Conservation (phyloP, 257 asterid species). For the Gentiana dahurica region DNA sequence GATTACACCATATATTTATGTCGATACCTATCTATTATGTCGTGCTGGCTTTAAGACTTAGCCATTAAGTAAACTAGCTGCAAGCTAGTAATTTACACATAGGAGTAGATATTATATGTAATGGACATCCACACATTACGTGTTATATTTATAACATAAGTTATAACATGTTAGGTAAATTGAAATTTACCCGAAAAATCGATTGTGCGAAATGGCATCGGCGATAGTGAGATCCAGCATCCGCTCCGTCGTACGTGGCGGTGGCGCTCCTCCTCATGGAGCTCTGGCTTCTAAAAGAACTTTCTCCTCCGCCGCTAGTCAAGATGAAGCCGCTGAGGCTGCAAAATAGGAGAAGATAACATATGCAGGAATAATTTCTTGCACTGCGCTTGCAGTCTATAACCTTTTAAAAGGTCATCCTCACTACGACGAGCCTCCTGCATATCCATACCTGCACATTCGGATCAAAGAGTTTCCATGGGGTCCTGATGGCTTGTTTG, state of each 20-base stretch:
- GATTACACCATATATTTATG: too few species aligned
- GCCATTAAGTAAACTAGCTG: too few species aligned
- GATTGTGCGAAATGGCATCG: slow-evolving; percentile 47
- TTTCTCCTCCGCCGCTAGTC: slow-evolving; percentile 50
- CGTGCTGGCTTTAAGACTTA: too few species aligned
- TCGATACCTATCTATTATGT: too few species aligned
- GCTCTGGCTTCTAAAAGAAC: slow-evolving; percentile 45
- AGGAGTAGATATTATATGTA: too few species aligned
- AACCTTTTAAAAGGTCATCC: slow-evolving; percentile 72
- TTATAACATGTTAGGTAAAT: too few species aligned
- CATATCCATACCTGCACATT: slow-evolving; percentile 60
- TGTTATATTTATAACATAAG: too few species aligned
- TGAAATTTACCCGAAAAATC: too few species aligned
- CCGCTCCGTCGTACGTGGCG: slow-evolving; percentile 69
- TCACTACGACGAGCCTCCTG: slow-evolving; percentile 66
- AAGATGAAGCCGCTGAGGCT: slow-evolving; percentile 93
- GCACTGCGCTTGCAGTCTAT: slow-evolving; percentile 35
- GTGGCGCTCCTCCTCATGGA: slow-evolving; percentile 30
- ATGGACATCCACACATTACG: too few species aligned
- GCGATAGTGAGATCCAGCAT: slow-evolving; percentile 74
- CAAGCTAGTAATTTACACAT: too few species aligned
- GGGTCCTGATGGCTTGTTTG: slow-evolving; percentile 93
- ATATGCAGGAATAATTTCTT: slow-evolving; percentile 34
- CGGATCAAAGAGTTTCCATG: slow-evolving; percentile 88
- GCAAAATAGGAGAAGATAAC: slow-evolving; percentile 85